phyloP scores from a whole-genome alignment of 1,284 basidiomycete species.

The Ceratobasidium sp. region DNA sequence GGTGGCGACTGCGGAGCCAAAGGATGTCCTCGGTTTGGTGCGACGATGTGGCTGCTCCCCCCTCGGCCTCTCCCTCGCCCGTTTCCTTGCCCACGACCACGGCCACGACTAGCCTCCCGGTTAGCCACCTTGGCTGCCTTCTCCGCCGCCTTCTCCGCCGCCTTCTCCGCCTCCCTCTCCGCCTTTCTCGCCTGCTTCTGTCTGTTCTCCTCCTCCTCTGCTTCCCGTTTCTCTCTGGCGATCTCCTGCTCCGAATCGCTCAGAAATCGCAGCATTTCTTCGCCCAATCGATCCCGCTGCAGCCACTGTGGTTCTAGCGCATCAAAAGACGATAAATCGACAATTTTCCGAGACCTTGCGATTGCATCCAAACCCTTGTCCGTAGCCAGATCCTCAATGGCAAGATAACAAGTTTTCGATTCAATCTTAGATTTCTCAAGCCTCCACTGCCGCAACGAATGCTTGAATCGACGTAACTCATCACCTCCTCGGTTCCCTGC shows the following conservation, averaged over 20 bases:
- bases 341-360: background rate
- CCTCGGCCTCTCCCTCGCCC: too few species aligned
- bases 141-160: background rate
- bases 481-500: background rate
- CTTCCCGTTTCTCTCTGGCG: too few species aligned
- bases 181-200: background rate
- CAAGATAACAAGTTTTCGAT: constrained; percentile 7
- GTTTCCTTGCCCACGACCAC: too few species aligned
- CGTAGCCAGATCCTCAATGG: constrained; percentile 5
- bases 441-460: background rate
- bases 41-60: too few species aligned
- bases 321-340: background rate
- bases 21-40: too few species aligned
- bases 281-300: constrained; percentile 4
- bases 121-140: too few species aligned
- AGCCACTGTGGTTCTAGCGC: background rate
- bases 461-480: background rate
- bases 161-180: background rate
- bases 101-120: too few species aligned
- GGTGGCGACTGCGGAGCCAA: too few species aligned
- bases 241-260: too few species aligned
- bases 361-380: background rate
- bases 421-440: background rate
- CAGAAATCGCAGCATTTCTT: background rate
- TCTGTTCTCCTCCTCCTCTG: background rate